These are phyloP conservation scores for Thermomyces lanuginosus DNA, from an alignment of 2,329 filamentous ascomycete species.

Conservation along the genomic window DNA sequence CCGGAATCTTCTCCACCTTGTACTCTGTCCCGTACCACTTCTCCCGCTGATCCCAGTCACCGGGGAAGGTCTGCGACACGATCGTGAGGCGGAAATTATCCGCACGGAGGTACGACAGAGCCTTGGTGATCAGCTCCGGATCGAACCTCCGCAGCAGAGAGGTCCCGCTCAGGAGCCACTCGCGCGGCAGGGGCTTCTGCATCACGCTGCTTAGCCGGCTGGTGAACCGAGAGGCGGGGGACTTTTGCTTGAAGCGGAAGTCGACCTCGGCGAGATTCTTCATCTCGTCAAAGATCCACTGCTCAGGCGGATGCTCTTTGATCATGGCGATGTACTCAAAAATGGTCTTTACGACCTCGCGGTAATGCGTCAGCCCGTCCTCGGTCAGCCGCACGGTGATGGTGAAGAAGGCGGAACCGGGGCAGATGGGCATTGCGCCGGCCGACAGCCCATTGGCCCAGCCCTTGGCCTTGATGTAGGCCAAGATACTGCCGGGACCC, in stretches of 20 bases:
- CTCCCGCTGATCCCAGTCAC: slow-evolving; percentile 73
- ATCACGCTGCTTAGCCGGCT: slow-evolving; percentile 72
- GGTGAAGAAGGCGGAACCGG: slow-evolving; percentile 66
- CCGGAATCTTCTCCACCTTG: slow-evolving; percentile 60
- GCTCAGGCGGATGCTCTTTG: slow-evolving; percentile 58
- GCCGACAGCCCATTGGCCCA: slow-evolving; percentile 76
- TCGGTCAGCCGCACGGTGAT: slow-evolving; percentile 67
- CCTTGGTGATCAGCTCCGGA: slow-evolving; percentile 55
- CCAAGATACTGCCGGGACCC: slow-evolving; percentile 78
- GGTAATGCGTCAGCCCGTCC: slow-evolving; percentile 67
- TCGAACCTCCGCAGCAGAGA: slow-evolving; percentile 67
- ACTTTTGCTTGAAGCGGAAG: slow-evolving; percentile 91
- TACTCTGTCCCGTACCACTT: slow-evolving; percentile 98
- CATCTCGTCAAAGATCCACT: slow-evolving; percentile 91
- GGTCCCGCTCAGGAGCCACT: slow-evolving; percentile 72
- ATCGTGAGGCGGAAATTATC: slow-evolving; percentile 82
- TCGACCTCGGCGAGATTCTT: slow-evolving; percentile 81
- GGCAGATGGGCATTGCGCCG: slow-evolving; percentile 58
- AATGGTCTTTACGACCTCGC: slow-evolving; percentile 64
- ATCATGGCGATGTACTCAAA: slow-evolving; percentile 89
- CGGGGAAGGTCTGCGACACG: slow-evolving; percentile 68
- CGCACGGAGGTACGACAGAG: slow-evolving; percentile 56
- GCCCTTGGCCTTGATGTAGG: slow-evolving; percentile 76
- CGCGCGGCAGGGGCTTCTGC: slow-evolving; percentile 76
- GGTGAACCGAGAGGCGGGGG: slow-evolving; percentile 72